phyloP scores from a whole-genome alignment of 1,139 yeast species.

The Martiniozyma asiatica region DNA sequence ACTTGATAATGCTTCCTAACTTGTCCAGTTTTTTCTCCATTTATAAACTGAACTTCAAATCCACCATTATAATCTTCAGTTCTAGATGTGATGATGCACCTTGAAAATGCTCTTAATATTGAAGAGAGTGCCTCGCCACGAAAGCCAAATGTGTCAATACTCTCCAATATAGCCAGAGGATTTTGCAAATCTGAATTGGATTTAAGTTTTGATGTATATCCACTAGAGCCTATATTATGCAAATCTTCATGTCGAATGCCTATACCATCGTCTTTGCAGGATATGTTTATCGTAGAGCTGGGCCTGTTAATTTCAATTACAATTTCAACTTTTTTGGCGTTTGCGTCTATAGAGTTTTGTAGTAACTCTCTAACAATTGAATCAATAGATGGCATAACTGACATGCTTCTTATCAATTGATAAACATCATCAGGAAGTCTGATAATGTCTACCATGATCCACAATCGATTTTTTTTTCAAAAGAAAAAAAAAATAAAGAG shows the following conservation, averaged over 20 bases:
- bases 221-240: constrained; percentile 45
- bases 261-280: constrained; percentile 61
- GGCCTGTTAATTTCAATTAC: constrained; percentile 39
- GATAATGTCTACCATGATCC: too few species aligned
- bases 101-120: constrained; percentile 25
- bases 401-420: constrained; percentile 9
- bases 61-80: constrained; percentile 16
- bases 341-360: constrained; percentile 75
- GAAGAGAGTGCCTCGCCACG: constrained; percentile 57
- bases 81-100: constrained; percentile 29
- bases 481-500: too few species aligned
- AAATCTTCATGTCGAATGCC: constrained; percentile 58
- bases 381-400: constrained; percentile 3
- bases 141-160: constrained; percentile 55
- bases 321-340: constrained; percentile 45
- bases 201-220: constrained; percentile 58
- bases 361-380: constrained; percentile 61
- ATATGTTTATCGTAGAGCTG: constrained; percentile 31
- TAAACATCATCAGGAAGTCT: too few species aligned
- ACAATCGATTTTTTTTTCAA: too few species aligned
- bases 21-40: constrained; percentile 5
- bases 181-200: constrained; percentile 8
- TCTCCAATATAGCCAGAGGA: too few species aligned
- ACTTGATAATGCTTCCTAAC: constrained; percentile 1
- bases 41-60: constrained; percentile 15